Evolutionary conservation across 306 rosid species (phyloP), one percentile per base, ranked within the genome.

Genomic region (Trifolium dubium): DNA sequence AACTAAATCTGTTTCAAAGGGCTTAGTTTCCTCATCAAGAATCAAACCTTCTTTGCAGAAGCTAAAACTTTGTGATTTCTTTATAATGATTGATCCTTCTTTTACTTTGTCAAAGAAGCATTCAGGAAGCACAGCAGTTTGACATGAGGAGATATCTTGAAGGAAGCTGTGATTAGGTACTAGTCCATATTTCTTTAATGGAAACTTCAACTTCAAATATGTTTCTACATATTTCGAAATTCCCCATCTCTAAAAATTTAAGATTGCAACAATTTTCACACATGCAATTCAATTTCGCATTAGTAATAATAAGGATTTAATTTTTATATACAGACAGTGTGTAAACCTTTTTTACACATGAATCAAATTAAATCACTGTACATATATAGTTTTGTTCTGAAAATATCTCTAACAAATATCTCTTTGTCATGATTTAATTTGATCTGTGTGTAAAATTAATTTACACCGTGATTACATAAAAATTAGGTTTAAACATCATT

Each of bases 1-100:
- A 39, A 86, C 88, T 41, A 88, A 1, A 66, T 88, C 90, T 15
- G 83, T 15, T 72, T 86, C 72, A 17, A 82, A 2, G 0, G 78
- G 79, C 29, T 74, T 65, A 37, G 53, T 14, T 31, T 86, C 91
- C 40, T 72, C 89, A 61, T 85, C 59, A 47, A 84, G 49, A n/a
- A 84, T 11, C 5, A 84, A 29, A 49, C 93, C 88, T 77, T 83
- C 74, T 54, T 7, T 68, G 60, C 78, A 85, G 74, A 89, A 89
- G 13, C 83, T 47, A 41, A 85, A 58, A 15, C 65, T 72, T 18
- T 79, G 65, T 61, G 89, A 71, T 74, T 69, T 86, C 76, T 74
- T 86, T 30, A 89, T 46, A 1, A 74, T 6, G 4, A 89, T 79
- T 71, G 84, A 83, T 77, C 89, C 91, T 77, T 85, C 84, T 51